Evolutionary conservation across 805 yeast genomes (phyloP).

Genomic region (Myxozyma melibiosi): DNA sequence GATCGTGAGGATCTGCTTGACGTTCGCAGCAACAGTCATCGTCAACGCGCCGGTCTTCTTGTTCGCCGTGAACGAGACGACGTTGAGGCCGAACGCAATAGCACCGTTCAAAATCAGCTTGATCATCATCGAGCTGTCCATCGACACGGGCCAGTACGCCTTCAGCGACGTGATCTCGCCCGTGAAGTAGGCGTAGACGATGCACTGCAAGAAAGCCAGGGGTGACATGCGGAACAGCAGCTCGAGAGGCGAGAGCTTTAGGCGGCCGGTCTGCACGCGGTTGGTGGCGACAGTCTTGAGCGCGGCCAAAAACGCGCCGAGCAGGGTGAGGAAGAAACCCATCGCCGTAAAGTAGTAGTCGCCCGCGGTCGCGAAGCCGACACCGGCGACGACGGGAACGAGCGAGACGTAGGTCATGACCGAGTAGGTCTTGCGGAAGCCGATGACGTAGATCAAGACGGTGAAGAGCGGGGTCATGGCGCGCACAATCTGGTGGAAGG

Average conservation of each 20-base stretch:
- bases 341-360: constrained; percentile 38
- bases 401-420: constrained; percentile 37
- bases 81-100: constrained; percentile 38
- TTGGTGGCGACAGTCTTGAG: constrained; percentile 39
- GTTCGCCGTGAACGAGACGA: constrained; percentile 39
- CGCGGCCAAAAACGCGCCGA: constrained; percentile 38
- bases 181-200: constrained; percentile 37
- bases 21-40: constrained; percentile 40
- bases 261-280: constrained; percentile 39
- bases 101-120: constrained; percentile 36
- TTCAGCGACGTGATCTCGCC: constrained; percentile 34
- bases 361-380: constrained; percentile 38
- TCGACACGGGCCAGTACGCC: constrained; percentile 27
- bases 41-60: constrained; percentile 40
- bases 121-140: constrained; percentile 31
- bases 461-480: constrained; percentile 40
- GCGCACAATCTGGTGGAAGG: constrained; percentile 39
- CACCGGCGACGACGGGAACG: constrained; percentile 38
- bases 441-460: constrained; percentile 36
- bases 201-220: constrained; percentile 36
- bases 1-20: constrained; percentile 39
- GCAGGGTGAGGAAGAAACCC: constrained; percentile 37
- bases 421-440: constrained; percentile 36
- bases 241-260: constrained; percentile 36
- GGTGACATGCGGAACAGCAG: constrained; percentile 39